These are phyloP conservation scores for Bolboschoenoplectus hybrid DNA, from an alignment of 202 grass and related monocot species.

Conservation along the genomic window DNA sequence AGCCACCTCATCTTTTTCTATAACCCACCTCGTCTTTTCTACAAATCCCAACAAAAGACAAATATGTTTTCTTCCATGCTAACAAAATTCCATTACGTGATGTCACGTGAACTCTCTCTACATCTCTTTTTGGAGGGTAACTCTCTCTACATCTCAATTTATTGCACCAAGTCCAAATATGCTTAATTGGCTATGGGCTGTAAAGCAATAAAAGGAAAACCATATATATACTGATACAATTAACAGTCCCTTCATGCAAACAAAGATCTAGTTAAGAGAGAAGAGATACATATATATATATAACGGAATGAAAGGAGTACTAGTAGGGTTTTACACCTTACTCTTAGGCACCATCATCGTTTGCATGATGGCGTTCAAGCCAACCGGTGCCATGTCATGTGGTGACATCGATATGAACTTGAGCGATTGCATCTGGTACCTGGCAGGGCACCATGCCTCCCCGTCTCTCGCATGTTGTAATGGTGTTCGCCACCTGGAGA, in stretches of 20 bases:
- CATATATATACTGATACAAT: not conserved
- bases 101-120: not conserved
- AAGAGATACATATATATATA: not conserved
- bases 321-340: not conserved
- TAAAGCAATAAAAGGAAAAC: not conserved
- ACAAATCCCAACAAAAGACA: not conserved
- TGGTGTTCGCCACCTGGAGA: slow-evolving; percentile 34
- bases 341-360: not conserved
- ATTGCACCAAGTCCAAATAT: not conserved
- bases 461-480: slow-evolving; percentile 32
- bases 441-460: not conserved
- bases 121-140: too few species aligned
- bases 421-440: slow-evolving; percentile 35
- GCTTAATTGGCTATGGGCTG: not conserved
- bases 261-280: not conserved
- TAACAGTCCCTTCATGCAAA: not conserved
- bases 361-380: not conserved
- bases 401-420: slow-evolving; percentile 40
- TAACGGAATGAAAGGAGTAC: not conserved
- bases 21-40: not conserved
- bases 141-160: not conserved
- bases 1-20: slow-evolving; percentile 15
- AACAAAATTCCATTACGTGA: not conserved
- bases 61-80: not conserved
- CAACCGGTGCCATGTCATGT: slow-evolving; percentile 34